Evolutionary conservation across 352 stramenopile genomes (phyloP).

Genomic region (Hyaloperonospora arabidopsidis): DNA sequence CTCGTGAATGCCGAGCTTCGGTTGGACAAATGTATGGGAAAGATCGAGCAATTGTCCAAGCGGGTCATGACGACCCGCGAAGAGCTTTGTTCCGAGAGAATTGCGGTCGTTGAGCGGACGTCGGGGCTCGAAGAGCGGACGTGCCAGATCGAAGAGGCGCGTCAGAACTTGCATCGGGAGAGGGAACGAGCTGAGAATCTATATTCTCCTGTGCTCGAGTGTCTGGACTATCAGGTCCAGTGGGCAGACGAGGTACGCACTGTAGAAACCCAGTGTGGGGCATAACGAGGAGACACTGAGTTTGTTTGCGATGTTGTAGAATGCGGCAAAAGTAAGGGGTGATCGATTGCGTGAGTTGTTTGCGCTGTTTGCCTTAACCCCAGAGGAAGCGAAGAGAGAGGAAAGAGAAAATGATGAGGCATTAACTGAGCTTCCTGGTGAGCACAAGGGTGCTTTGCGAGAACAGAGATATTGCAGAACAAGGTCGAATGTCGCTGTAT

Average conservation of each 20-base stretch:
- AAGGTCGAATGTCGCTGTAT: slow-evolving; percentile 17
- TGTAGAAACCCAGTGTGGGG: not conserved
- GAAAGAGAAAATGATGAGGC: slow-evolving; percentile 20
- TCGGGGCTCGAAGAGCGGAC: slow-evolving; percentile 43
- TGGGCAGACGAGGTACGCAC: slow-evolving; percentile 44
- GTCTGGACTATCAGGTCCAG: slow-evolving; percentile 59
- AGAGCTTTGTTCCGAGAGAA: slow-evolving; percentile 58
- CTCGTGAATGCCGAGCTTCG: slow-evolving; percentile 47
- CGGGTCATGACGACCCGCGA: slow-evolving; percentile 67
- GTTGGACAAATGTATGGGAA: slow-evolving; percentile 44
- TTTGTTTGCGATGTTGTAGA: slow-evolving; percentile 27
- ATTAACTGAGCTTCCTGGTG: slow-evolving; percentile 21
- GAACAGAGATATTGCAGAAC: slow-evolving; percentile 14
- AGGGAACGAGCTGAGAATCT: slow-evolving; percentile 26
- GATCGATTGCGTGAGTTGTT: slow-evolving; percentile 69
- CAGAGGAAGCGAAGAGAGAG: slow-evolving; percentile 14
- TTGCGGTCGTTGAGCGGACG: slow-evolving; percentile 48
- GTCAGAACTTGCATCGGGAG: slow-evolving; percentile 37
- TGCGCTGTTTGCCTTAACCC: slow-evolving; percentile 38
- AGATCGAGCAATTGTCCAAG: slow-evolving; percentile 48
- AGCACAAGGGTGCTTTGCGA: slow-evolving; percentile 14
- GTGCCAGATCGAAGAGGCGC: slow-evolving; percentile 31
- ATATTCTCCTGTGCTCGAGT: slow-evolving; percentile 48
- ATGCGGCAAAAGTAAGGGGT: slow-evolving; percentile 50
- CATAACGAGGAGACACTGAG: not conserved